Percentiles rank a stretch among this genome's conserved stretches.
These are phyloP conservation scores for Periconia sp. DNA, from an alignment of 2,329 filamentous ascomycete genomes.

Conservation along the genomic window DNA sequence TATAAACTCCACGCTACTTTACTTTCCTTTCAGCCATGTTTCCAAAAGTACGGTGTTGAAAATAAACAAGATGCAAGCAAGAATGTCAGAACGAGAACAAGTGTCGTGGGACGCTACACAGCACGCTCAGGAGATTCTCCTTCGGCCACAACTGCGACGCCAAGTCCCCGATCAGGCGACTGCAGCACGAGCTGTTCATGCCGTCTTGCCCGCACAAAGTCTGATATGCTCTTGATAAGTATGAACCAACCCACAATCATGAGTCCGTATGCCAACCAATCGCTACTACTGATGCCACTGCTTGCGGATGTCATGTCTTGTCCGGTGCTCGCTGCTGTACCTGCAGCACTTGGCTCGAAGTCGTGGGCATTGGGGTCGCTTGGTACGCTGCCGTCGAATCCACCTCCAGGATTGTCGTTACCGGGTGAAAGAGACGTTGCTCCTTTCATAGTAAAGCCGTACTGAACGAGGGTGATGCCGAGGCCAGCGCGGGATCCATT, in stretches of 20 bases:
- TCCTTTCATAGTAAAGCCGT: conserved; percentile 93
- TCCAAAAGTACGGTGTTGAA: too few relatives aligned
- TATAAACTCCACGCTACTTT: too few relatives aligned
- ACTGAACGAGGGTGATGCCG: conserved; percentile 93
- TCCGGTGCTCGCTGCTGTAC: conserved; percentile 16
- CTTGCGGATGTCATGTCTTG: conserved; percentile 43
- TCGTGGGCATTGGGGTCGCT: conserved; percentile 88
- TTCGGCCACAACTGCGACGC: conserved; percentile 83
- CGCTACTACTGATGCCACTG: conserved; percentile 71
- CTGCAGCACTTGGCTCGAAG: conserved; percentile 77
- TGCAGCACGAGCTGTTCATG: conserved; percentile 94
- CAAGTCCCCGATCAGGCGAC: conserved; percentile 86
- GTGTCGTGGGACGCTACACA: too few relatives aligned
- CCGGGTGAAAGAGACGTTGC: conserved; percentile 45
- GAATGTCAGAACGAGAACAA: too few relatives aligned
- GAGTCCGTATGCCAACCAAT: conserved; percentile 89
- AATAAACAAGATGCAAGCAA: too few relatives aligned
- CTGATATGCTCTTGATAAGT: conserved; percentile 88
- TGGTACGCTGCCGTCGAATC: conserved; percentile 66
- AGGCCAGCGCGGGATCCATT: conserved; percentile 94
- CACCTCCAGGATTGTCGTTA: conserved; percentile 56
- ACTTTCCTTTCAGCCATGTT: too few relatives aligned
- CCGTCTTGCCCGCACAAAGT: conserved; percentile 84
- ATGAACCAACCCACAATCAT: conserved; percentile 99
- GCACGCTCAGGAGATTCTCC: conserved; percentile 77